phyloP scores from a whole-genome alignment of 495 filamentous ascomycete species.

The Sporormia fimetaria region DNA sequence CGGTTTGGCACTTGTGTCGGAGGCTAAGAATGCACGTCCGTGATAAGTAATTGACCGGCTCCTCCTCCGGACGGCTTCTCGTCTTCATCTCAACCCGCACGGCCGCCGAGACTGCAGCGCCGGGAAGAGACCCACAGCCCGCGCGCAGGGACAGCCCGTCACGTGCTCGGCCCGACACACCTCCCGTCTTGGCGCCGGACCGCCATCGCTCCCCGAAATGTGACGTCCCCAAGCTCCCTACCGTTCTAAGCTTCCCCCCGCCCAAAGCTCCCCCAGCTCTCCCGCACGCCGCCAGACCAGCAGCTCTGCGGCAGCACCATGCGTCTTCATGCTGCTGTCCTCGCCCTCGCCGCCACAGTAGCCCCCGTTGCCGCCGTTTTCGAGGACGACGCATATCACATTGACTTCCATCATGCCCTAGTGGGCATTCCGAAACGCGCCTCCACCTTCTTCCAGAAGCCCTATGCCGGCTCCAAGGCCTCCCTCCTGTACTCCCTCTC shows the following conservation, averaged over 20 bases:
- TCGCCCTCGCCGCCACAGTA: slow-evolving; percentile 14
- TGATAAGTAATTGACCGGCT: no score
- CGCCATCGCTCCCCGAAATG: no score
- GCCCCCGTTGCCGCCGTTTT: slow-evolving; percentile 54
- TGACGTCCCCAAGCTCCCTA: no score
- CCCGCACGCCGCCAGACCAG: slow-evolving; percentile 1
- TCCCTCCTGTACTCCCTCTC: slow-evolving; percentile 86
- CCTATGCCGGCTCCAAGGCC: slow-evolving; percentile 65
- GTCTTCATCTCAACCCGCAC: no score
- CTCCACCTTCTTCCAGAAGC: slow-evolving; percentile 91
- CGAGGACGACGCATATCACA: slow-evolving; percentile 77
- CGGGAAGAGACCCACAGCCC: no score
- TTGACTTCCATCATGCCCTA: slow-evolving; percentile 88
- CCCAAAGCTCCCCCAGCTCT: background rate
- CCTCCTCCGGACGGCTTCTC: no score
- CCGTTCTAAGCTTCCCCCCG: background rate
- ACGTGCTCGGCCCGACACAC: no score
- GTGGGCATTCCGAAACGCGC: slow-evolving; percentile 68
- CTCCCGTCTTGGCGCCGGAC: no score
- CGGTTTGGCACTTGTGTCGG: no score
- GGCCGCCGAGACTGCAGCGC: no score
- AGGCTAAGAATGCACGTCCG: no score
- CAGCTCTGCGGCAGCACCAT: slow-evolving; percentile 12
- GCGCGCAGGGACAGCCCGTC: no score
- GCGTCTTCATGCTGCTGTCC: slow-evolving; percentile 22